phyloP scores from a whole-genome alignment of 371 early-diverging fungal species.

The Apophysomyces sp. region DNA sequence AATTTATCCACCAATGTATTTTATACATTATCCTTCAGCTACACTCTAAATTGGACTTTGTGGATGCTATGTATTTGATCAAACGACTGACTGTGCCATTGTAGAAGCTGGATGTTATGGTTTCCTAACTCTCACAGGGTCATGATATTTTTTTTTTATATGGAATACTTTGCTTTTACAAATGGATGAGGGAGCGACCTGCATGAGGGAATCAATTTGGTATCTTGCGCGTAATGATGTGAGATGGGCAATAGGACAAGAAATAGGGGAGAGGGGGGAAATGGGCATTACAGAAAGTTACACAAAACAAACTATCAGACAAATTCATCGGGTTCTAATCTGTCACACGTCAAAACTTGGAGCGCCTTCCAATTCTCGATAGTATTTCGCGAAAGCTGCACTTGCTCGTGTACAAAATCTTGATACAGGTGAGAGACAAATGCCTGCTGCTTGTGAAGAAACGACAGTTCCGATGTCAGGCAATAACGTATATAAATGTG shows the following conservation, averaged over 20 bases:
- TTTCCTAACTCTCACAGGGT: not conserved
- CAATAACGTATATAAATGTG: slow-evolving; percentile 38
- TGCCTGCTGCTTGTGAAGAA: slow-evolving; percentile 50
- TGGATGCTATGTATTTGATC: not conserved
- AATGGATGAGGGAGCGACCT: not conserved
- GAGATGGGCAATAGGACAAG: not conserved
- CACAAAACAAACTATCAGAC: slow-evolving; percentile 1
- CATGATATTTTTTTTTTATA: not conserved
- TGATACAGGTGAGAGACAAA: slow-evolving; percentile 65
- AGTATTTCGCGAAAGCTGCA: slow-evolving; percentile 51
- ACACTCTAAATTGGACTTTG: not conserved
- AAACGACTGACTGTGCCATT: no score
- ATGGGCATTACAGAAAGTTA: not conserved
- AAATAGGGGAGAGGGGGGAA: not conserved
- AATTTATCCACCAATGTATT: slow-evolving; percentile 40
- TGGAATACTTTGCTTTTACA: not conserved
- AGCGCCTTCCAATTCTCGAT: slow-evolving; percentile 64
- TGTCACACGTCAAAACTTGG: slow-evolving; percentile 35
- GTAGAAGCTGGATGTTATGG: no score
- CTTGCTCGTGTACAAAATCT: slow-evolving; percentile 57
- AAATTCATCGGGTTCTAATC: slow-evolving; percentile 2
- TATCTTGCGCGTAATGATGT: not conserved
- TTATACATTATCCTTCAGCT: no score
- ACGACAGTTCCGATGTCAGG: slow-evolving; percentile 43
- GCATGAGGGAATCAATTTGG: not conserved